These are phyloP conservation scores for Starmerella bombi DNA, from an alignment of 805 yeast genomes.

Conservation along the genomic window DNA sequence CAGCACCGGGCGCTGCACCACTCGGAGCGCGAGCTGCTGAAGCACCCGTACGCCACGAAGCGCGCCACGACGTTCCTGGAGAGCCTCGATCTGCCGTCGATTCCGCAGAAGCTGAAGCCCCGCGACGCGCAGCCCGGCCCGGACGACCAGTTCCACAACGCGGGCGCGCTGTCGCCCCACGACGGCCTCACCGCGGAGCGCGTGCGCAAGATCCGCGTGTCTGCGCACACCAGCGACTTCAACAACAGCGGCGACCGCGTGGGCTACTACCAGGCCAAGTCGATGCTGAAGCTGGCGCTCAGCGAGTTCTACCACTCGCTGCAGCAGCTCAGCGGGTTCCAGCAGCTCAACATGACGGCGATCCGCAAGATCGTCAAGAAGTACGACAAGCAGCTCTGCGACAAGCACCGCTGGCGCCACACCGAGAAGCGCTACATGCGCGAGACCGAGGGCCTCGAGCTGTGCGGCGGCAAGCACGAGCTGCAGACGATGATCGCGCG, in stretches of 20 bases:
- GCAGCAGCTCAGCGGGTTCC: constrained; percentile 55
- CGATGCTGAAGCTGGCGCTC: constrained; percentile 55
- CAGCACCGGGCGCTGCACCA: constrained; percentile 29
- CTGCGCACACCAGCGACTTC: constrained; percentile 14
- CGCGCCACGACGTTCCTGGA: constrained; percentile 2
- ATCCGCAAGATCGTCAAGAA: constrained; percentile 81
- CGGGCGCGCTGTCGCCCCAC: background rate
- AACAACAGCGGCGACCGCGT: constrained; percentile 23
- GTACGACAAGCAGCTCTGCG: constrained; percentile 70
- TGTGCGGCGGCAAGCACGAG: constrained; percentile 23
- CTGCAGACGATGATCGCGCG: constrained; percentile 50
- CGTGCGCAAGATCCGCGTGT: background rate
- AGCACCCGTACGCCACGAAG: background rate
- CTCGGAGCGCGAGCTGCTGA: constrained; percentile 1
- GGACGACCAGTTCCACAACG: background rate
- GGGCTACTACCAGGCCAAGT: constrained; percentile 51
- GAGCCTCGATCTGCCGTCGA: constrained; percentile 15
- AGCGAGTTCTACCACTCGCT: constrained; percentile 62
- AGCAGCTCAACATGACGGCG: constrained; percentile 72
- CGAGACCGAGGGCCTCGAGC: constrained; percentile 45
- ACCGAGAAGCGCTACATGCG: constrained; percentile 40
- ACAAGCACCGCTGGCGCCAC: constrained; percentile 46
- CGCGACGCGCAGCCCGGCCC: background rate
- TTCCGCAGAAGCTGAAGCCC: constrained; percentile 7
- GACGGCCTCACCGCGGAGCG: background rate